Conservation (phyloP, 2,329 filamentous ascomycete genomes). For the Domatiomyces globalis region DNA sequence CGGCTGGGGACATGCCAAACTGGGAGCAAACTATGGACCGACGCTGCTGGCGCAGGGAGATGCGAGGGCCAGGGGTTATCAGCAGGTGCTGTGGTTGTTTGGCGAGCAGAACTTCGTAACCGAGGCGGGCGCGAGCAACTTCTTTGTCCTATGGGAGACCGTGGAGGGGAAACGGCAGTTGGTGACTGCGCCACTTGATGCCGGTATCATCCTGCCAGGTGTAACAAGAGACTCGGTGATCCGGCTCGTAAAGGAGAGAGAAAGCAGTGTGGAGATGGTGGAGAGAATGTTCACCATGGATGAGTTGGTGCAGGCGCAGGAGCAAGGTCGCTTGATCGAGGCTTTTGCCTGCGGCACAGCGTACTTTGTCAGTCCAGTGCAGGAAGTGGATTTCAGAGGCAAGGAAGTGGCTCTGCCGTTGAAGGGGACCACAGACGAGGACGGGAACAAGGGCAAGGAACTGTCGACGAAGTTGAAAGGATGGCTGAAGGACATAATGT, state of each 20-base stretch:
- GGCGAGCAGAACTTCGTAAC: slow-evolving; percentile 65
- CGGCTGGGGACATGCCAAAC: slow-evolving; percentile 81
- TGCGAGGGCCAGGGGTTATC: slow-evolving; percentile 57
- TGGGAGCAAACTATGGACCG: slow-evolving; percentile 88
- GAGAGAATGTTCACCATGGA: slow-evolving; percentile 72
- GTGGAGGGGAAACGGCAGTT: slow-evolving; percentile 50
- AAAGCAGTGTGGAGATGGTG: slow-evolving; percentile 63
- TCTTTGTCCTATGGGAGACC: slow-evolving; percentile 63
- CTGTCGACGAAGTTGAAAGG: slow-evolving; percentile 45
- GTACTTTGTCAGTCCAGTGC: slow-evolving; percentile 13
- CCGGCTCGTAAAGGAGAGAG: slow-evolving; percentile 44
- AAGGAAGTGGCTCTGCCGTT: slow-evolving; percentile 36
- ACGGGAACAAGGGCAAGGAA: slow-evolving; percentile 25
- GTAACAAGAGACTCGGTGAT: slow-evolving; percentile 73
- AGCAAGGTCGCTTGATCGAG: slow-evolving; percentile 67
- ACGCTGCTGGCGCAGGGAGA: slow-evolving; percentile 63
- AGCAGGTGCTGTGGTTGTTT: slow-evolving; percentile 92
- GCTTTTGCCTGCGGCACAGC: slow-evolving; percentile 80
- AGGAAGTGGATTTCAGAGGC: slow-evolving; percentile 15
- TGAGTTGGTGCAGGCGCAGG: slow-evolving; percentile 57
- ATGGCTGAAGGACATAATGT: slow-evolving; percentile 61
- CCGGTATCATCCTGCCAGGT: slow-evolving; percentile 73
- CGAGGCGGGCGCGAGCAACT: slow-evolving; percentile 84
- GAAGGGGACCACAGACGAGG: slow-evolving; percentile 7
- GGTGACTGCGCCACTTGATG: slow-evolving; percentile 69